A percentile compares a stretch with the other conserved stretches of the same genome.
Conservation (phyloP, 2,329 filamentous ascomycete genomes). For the Colletotrichum australisinense region DNA sequence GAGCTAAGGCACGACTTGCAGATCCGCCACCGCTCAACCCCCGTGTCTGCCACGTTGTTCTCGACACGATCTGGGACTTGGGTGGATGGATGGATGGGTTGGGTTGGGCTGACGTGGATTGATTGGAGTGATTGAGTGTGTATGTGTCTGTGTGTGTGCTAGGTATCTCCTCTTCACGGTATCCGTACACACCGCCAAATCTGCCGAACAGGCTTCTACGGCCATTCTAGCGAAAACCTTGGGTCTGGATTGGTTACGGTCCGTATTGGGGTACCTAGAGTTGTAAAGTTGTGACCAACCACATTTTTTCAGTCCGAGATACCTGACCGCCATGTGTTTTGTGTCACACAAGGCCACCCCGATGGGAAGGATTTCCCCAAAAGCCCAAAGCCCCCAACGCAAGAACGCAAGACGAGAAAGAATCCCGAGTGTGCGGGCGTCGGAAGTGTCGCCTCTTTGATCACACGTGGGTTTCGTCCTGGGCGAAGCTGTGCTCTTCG, state of each 20-base stretch:
- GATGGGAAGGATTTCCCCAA: not conserved
- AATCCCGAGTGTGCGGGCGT: not conserved
- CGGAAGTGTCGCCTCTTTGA: not conserved
- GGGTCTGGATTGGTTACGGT: not conserved
- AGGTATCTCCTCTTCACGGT: not conserved
- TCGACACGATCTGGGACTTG: not conserved
- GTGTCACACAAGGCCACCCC: not conserved
- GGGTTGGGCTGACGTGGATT: not conserved
- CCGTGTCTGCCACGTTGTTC: not conserved
- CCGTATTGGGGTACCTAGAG: not conserved
- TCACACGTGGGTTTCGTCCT: not conserved
- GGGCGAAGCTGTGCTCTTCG: not conserved
- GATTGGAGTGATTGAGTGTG: not conserved
- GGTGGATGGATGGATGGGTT: too few species aligned
- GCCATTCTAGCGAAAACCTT: constrained; percentile 13
- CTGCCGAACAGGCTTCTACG: constrained; percentile 24
- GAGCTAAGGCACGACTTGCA: not conserved
- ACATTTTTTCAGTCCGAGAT: not conserved
- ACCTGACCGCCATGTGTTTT: not conserved
- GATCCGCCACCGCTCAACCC: not conserved
- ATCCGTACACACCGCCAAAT: not conserved
- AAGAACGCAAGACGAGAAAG: not conserved
- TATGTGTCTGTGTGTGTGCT: not conserved
- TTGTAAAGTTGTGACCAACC: not conserved
- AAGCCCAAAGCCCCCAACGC: not conserved